These are phyloP conservation scores for Hsuehochloa calcarea DNA, from an alignment of 176 grass and related monocot species.

Conservation along the genomic window DNA sequence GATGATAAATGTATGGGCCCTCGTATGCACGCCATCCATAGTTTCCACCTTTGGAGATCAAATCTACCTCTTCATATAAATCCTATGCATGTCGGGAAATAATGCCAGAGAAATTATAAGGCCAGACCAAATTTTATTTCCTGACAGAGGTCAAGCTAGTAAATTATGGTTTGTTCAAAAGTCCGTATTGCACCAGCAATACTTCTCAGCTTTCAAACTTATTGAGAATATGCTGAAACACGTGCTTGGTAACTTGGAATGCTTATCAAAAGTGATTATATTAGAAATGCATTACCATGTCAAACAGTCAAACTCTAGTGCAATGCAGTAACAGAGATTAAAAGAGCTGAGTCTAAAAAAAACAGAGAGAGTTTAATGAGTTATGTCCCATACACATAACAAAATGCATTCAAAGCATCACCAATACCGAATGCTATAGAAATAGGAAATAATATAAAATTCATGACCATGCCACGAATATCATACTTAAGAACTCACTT, in stretches of 20 bases:
- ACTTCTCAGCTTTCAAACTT: not conserved
- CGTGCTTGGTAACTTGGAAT: not conserved
- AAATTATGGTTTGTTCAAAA: not conserved
- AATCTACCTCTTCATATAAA: slow-evolving; percentile 66
- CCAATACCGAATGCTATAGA: not conserved
- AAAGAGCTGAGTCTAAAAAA: not conserved
- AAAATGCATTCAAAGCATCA: not conserved
- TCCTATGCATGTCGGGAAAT: slow-evolving; percentile 35
- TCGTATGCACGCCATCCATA: slow-evolving; percentile 84
- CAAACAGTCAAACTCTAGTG: not conserved
- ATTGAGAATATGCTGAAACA: not conserved
- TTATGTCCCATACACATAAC: not conserved
- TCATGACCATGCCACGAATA: not conserved
- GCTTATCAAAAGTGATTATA: not conserved
- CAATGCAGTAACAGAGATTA: not conserved
- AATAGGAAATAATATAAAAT: not conserved
- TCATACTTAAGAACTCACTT: not conserved
- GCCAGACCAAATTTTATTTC: not conserved
- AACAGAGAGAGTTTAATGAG: not conserved
- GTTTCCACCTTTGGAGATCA: slow-evolving; percentile 74
- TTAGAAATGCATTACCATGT: not conserved
- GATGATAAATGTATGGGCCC: slow-evolving; percentile 56
- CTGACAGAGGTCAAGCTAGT: not conserved
- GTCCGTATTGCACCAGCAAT: not conserved
- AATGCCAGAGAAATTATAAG: not conserved